phyloP scores from a whole-genome alignment of 176 grass and related monocot genomes.

The Cocos nucifera region DNA sequence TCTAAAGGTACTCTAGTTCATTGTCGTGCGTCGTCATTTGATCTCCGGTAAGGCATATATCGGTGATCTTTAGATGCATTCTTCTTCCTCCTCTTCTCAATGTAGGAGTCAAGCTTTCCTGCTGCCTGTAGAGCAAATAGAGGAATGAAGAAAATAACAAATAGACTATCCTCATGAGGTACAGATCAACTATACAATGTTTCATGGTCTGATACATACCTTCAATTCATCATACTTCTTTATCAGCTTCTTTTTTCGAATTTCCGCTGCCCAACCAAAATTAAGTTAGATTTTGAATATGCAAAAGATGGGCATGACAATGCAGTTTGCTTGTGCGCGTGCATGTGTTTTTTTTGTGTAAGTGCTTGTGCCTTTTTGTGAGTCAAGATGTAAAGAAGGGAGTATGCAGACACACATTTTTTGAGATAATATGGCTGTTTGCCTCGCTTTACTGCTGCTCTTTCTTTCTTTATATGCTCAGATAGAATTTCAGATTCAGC shows the following conservation, averaged over 20 bases:
- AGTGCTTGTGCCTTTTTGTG: too few relatives aligned
- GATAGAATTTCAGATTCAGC: conserved; percentile 66
- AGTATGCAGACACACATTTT: conserved; percentile 44
- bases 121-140: conserved; percentile 33
- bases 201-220: conserved; percentile 26
- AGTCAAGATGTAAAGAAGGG: not conserved
- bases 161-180: too few relatives aligned
- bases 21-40: conserved; percentile 23
- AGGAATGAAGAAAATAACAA: not conserved
- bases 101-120: conserved; percentile 78
- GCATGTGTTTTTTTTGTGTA: too few relatives aligned
- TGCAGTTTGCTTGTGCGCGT: too few relatives aligned
- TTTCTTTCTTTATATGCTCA: conserved; percentile 83
- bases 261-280: conserved; percentile 73
- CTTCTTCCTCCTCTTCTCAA: conserved; percentile 67
- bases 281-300: conserved; percentile 1
- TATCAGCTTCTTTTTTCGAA: conserved; percentile 68
- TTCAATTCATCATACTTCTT: conserved; percentile 88
- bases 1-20: not conserved
- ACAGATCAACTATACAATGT: not conserved
- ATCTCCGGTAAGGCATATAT: conserved; percentile 75
- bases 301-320: too few relatives aligned
- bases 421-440: conserved; percentile 89
- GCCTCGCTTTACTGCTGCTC: conserved; percentile 62
- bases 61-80: conserved; percentile 96